Percentiles rank a stretch among this genome's conserved stretches.
These are phyloP conservation scores for Plectranthus barbatus DNA, from an alignment of 257 asterid genomes.

Conservation along the genomic window DNA sequence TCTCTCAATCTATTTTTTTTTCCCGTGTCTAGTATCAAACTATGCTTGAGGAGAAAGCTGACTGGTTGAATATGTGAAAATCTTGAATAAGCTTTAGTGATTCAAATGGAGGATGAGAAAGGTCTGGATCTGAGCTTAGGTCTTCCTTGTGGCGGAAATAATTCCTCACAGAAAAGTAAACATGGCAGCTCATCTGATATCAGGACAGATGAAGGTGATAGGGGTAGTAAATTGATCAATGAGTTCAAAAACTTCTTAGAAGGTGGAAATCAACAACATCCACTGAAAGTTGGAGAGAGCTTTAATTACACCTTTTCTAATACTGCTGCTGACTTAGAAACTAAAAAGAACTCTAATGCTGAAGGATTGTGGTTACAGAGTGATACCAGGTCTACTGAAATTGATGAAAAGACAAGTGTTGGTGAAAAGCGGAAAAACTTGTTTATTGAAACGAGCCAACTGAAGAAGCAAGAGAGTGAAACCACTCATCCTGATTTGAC, in stretches of 20 bases:
- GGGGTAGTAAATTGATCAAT: constrained; percentile 72
- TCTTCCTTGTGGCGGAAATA: constrained; percentile 64
- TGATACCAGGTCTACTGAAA: constrained; percentile 43
- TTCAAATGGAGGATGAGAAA: constrained; percentile 68
- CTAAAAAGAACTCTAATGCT: constrained; percentile 49
- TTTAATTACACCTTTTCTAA: constrained; percentile 36
- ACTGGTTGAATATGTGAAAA: background rate
- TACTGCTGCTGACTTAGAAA: constrained; percentile 38
- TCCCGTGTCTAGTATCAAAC: background rate
- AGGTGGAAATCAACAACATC: constrained; percentile 65
- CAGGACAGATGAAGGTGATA: constrained; percentile 56
- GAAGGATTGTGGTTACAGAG: constrained; percentile 59
- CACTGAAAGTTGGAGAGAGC: constrained; percentile 44
- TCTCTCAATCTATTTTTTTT: too few species aligned
- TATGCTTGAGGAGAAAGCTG: background rate
- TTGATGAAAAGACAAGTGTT: constrained; percentile 42
- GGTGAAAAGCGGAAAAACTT: constrained; percentile 63
- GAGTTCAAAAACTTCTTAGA: constrained; percentile 91
- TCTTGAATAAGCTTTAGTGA: background rate
- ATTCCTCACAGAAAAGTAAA: constrained; percentile 48
- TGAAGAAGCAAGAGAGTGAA: constrained; percentile 60
- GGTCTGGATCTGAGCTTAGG: constrained; percentile 79
- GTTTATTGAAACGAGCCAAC: constrained; percentile 45
- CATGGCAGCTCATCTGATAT: constrained; percentile 52
- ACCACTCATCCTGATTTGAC: constrained; percentile 31